phyloP scores from a whole-genome alignment of 2,329 filamentous ascomycete species.

The Diaporthe destruens region DNA sequence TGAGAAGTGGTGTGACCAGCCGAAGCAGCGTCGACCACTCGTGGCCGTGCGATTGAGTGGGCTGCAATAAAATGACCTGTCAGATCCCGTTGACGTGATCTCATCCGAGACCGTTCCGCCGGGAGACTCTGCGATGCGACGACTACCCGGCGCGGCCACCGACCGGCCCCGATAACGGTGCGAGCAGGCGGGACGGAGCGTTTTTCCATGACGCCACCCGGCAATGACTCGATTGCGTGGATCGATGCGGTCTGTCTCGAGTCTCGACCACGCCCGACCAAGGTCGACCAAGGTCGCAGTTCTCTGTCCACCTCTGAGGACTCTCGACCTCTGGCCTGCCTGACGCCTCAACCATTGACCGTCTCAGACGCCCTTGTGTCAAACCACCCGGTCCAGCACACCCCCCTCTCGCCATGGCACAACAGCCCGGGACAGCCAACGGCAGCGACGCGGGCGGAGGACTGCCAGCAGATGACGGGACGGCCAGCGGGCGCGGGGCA shows the following conservation, averaged over 20 bases:
- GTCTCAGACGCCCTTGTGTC: not conserved
- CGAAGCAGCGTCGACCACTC: not conserved
- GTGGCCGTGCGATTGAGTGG: not conserved
- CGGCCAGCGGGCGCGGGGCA: slow-evolving; percentile 44
- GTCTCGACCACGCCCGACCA: not conserved
- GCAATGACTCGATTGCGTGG: slow-evolving; percentile 11
- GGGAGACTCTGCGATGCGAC: not conserved
- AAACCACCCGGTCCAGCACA: not conserved
- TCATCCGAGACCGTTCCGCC: not conserved
- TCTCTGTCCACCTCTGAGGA: not conserved
- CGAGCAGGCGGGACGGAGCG: slow-evolving; percentile 30
- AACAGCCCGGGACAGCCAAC: slow-evolving; percentile 16
- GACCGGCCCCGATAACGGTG: slow-evolving; percentile 31
- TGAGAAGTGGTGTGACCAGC: not conserved
- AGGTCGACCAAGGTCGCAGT: not conserved
- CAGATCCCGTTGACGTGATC: not conserved
- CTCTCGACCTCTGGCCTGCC: not conserved
- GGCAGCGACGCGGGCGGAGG: slow-evolving; percentile 22
- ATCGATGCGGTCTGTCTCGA: no score
- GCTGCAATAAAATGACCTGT: not conserved
- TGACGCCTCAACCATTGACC: not conserved
- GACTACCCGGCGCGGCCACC: not conserved
- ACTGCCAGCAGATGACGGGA: slow-evolving; percentile 34
- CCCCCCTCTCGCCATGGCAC: slow-evolving; percentile 14
- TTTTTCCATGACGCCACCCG: slow-evolving; percentile 14